These are phyloP conservation scores for Colletotrichum sp. DNA, from an alignment of 2,329 filamentous ascomycete species.

Conservation along the genomic window DNA sequence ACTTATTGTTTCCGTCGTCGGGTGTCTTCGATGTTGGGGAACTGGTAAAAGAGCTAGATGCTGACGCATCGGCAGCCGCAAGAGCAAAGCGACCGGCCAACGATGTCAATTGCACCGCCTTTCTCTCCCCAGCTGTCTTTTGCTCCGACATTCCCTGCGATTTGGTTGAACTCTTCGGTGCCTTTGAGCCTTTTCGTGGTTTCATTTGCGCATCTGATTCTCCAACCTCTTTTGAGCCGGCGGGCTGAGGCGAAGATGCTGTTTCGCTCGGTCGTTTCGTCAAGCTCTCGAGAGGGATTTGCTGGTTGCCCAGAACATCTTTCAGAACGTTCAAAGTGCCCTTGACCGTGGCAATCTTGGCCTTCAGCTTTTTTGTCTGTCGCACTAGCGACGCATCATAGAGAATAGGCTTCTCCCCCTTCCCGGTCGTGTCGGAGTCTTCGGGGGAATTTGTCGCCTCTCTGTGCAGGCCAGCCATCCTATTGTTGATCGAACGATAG, in stretches of 20 bases:
- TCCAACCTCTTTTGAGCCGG: neutral
- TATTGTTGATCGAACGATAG: slow-evolving; percentile 9
- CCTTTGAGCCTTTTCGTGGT: neutral
- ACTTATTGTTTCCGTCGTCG: neutral
- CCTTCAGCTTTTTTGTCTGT: neutral
- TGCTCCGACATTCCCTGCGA: neutral
- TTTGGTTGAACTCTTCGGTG: neutral
- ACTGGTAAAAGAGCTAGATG: neutral
- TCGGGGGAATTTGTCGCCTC: neutral
- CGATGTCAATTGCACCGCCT: neutral
- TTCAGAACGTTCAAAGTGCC: slow-evolving; percentile 42
- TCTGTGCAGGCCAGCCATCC: neutral
- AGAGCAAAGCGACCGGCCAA: neutral
- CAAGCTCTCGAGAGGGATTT: slow-evolving; percentile 18
- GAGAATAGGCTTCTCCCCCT: neutral
- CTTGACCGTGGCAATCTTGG: slow-evolving; percentile 32
- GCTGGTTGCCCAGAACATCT: slow-evolving; percentile 37
- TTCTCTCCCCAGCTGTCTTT: neutral
- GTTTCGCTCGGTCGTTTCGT: slow-evolving; percentile 5
- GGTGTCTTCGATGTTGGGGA: neutral
- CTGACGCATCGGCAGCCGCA: neutral
- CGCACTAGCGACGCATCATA: neutral
- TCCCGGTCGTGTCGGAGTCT: neutral
- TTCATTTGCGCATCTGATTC: neutral
- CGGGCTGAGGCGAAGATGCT: neutral